Percentiles rank a stretch among this genome's conserved stretches.
phyloP scores from a whole-genome alignment of 75 land plant species.

The Cupressus sempervirens region DNA sequence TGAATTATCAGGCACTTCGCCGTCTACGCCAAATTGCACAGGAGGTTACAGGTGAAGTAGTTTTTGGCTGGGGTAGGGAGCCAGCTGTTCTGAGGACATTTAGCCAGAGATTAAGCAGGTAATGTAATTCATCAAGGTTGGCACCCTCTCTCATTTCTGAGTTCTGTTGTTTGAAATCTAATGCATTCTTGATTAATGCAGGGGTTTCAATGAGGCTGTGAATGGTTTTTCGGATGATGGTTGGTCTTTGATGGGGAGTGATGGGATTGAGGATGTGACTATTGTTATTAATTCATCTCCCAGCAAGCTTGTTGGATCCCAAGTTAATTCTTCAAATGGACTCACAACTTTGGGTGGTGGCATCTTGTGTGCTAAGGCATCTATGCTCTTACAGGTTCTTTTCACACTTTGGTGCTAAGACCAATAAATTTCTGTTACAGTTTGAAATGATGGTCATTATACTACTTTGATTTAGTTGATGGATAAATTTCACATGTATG shows the following conservation, averaged over 20 bases:
- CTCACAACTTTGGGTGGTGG: constrained; percentile 50
- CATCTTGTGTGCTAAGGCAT: constrained; percentile 91
- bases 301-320: constrained; percentile 40
- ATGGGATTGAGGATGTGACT: constrained; percentile 88
- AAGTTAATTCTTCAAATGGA: constrained; percentile 44
- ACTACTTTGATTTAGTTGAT: neutral
- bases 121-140: no score
- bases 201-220: constrained; percentile 94
- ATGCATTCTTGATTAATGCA: constrained; percentile 13
- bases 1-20: constrained; percentile 54
- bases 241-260: constrained; percentile 66
- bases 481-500: neutral
- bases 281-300: constrained; percentile 72
- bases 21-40: constrained; percentile 69
- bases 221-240: constrained; percentile 91
- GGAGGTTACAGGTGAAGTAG: constrained; percentile 53
- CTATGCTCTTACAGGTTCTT: constrained; percentile 86
- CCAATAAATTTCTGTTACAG: neutral
- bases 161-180: neutral
- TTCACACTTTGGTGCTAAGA: neutral
- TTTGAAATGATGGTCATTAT: neutral
- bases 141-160: neutral
- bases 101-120: constrained; percentile 75
- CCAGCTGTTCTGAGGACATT: constrained; percentile 73
- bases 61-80: constrained; percentile 56